Evolutionary conservation across 2,329 filamentous ascomycete species (phyloP), one percentile per base, ranked within the genome.

Genomic region (Lasiodiplodia citricola): DNA sequence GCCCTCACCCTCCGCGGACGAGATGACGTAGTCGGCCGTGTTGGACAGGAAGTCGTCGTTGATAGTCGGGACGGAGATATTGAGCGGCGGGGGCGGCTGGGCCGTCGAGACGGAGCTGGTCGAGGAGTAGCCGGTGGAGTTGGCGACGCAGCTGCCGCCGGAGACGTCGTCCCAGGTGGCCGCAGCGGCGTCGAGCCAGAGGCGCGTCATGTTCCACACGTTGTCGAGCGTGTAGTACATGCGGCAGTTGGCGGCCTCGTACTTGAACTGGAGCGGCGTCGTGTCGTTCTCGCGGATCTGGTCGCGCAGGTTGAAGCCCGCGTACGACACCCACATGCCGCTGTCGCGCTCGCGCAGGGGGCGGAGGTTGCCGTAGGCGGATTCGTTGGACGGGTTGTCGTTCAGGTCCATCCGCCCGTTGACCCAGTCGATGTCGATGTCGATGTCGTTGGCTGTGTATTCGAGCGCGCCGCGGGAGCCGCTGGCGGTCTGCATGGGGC

Each of bases 401-500:
- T 75, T 73, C 35, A 73, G 44, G 44, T 47, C 44, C 7, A 47
- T 11, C 2, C 44, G 44, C 2, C 58, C 21, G 18, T 52, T 23
- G 31, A 21, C 14, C 52, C 66, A 38, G 21, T 51, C 50, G 58
- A 79, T 72, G 52, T 74, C 72, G 78, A 77, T 28, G 75, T 80
- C 25, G 73, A 78, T 65, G 74, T 76, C 62, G 78, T 79, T 68
- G 74, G 72, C 72, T 52, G 70, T 70, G 69, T 73, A 74, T 1
- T 81, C 75, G 68, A 80, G 76, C 0, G 79, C 76, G 21, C 89
- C 89, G 70, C 88, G 87, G 44, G 85, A 84, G 18, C 89, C 89
- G 16, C 87, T 85, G 18, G 87, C 82, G 2, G 83, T 85, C 78
- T 90, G 88, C 81, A 90, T 90, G 0, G 84, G 83, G 0, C 77